Percentiles rank a stretch among this genome's conserved stretches.
Conservation (phyloP, 106 monocot genomes). For the Platanthera guangdongensis region DNA sequence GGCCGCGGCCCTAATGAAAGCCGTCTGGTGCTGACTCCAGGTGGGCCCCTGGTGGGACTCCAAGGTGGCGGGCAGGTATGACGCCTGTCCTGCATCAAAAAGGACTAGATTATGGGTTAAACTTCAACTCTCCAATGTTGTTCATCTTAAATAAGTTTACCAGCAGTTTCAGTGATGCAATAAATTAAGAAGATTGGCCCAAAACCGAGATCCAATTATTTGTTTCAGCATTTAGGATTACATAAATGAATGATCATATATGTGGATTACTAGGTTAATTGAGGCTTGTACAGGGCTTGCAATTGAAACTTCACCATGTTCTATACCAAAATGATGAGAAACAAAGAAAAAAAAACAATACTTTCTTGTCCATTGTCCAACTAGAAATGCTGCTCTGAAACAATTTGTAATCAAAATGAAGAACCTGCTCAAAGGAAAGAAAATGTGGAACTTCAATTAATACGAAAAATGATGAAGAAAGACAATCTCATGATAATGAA, state of each 20-base stretch:
- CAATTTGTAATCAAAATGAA: constrained; percentile 78
- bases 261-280: no score
- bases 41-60: no score
- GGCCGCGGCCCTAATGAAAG: no score
- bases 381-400: constrained; percentile 34
- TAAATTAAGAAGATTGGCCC: no score
- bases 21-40: no score
- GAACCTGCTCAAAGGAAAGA: constrained; percentile 34
- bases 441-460: not conserved
- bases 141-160: not conserved
- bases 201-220: no score
- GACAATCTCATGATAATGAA: not conserved
- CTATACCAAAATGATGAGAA: not conserved
- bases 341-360: constrained; percentile 31
- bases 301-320: not conserved
- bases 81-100: no score
- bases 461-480: not conserved
- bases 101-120: not conserved
- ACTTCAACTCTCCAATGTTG: not conserved
- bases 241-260: no score
- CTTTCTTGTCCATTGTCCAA: constrained; percentile 22
- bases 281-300: no score
- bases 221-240: no score
- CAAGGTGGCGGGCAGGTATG: no score
- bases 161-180: not conserved